phyloP scores from a whole-genome alignment of 2,329 filamentous ascomycete genomes.

The Pyricularia grisea region DNA sequence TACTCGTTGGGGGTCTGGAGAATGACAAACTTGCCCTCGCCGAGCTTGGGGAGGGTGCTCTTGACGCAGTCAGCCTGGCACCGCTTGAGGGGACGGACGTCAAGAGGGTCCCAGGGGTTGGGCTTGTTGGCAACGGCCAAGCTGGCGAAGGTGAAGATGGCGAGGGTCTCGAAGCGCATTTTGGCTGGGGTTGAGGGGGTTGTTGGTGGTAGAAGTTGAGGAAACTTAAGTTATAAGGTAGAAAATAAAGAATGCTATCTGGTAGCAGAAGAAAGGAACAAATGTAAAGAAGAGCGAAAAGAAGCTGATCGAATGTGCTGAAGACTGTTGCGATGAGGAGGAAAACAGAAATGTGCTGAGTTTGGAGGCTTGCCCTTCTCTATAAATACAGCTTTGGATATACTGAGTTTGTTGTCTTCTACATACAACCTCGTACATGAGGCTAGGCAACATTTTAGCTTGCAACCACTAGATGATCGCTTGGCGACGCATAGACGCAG shows the following conservation, averaged over 20 bases:
- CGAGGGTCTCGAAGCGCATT: not conserved
- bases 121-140: not conserved
- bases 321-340: not conserved
- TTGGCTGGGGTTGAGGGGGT: not conserved
- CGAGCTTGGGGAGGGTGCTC: not conserved
- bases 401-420: not conserved
- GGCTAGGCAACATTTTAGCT: not conserved
- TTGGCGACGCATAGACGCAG: not conserved
- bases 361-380: not conserved
- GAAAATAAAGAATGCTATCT: not conserved
- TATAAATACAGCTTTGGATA: not conserved
- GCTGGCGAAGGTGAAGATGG: not conserved
- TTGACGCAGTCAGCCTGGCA: not conserved
- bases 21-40: not conserved
- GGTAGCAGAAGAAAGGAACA: not conserved
- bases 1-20: not conserved
- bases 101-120: not conserved
- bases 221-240: too few relatives aligned
- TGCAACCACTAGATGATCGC: not conserved
- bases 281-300: not conserved
- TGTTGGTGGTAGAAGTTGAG: not conserved
- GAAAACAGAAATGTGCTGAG: not conserved
- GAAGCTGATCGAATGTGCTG: not conserved
- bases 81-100: not conserved
- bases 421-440: not conserved